Evolutionary conservation across 768 basidiomycete species (phyloP).

Genomic region (Mycena sanguinolenta): DNA sequence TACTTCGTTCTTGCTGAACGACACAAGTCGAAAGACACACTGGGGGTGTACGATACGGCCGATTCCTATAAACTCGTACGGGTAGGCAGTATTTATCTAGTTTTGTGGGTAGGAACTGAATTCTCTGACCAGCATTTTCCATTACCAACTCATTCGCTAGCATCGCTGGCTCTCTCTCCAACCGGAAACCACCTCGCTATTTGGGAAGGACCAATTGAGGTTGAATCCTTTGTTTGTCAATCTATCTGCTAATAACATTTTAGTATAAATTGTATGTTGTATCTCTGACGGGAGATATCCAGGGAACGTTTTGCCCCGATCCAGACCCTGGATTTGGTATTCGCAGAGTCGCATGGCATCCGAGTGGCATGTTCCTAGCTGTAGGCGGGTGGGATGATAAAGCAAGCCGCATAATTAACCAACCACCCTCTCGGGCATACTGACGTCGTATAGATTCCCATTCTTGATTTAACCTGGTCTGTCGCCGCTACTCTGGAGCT

Average conservation of each 20-base stretch:
- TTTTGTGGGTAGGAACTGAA: slow-evolving; percentile 10
- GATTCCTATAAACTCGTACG: slow-evolving; percentile 80
- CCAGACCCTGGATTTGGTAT: slow-evolving; percentile 90
- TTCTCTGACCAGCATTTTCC: slow-evolving; percentile 78
- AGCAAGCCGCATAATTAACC: slow-evolving; percentile 52
- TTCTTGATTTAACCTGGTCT: slow-evolving; percentile 86
- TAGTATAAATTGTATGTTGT: slow-evolving; percentile 85
- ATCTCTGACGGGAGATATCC: slow-evolving; percentile 72
- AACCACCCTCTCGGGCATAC: background rate
- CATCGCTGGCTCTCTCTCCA: slow-evolving; percentile 82
- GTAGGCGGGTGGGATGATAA: slow-evolving; percentile 93
- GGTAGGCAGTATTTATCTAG: slow-evolving; percentile 54
- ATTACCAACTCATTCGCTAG: slow-evolving; percentile 78
- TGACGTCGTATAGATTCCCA: slow-evolving; percentile 67
- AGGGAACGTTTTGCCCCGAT: slow-evolving; percentile 77
- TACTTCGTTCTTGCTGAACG: slow-evolving; percentile 91
- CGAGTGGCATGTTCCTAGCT: slow-evolving; percentile 84
- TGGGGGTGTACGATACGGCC: slow-evolving; percentile 85
- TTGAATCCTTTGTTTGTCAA: slow-evolving; percentile 47
- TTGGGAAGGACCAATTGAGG: slow-evolving; percentile 91
- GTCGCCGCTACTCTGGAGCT: slow-evolving; percentile 74
- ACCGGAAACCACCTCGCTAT: slow-evolving; percentile 81
- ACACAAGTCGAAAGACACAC: slow-evolving; percentile 89
- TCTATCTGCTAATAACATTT: slow-evolving; percentile 10
- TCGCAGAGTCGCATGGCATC: slow-evolving; percentile 86